Evolutionary conservation across 139 green algal species (phyloP).

Genomic region (Closterium sp.): DNA sequence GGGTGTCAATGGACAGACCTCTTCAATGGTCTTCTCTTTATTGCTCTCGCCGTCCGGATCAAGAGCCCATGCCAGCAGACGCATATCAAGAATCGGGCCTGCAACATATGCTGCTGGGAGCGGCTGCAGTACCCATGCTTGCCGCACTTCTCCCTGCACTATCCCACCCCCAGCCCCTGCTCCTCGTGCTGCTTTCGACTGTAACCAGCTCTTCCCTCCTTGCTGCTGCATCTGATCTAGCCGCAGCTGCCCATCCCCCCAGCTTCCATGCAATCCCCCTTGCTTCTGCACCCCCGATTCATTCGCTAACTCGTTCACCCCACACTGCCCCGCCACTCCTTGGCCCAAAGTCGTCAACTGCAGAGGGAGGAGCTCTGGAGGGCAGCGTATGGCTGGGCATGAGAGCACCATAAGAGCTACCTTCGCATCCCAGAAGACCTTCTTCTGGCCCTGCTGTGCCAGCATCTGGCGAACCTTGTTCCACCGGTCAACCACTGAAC

Average conservation of each 20-base stretch:
- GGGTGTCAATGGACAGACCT: neutral
- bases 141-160: neutral
- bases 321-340: neutral
- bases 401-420: conserved; percentile 25
- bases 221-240: neutral
- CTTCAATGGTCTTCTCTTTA: conserved; percentile 9
- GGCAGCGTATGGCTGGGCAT: neutral
- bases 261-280: neutral
- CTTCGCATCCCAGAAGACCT: conserved; percentile 43
- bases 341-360: neutral
- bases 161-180: neutral
- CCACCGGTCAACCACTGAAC: conserved; percentile 13
- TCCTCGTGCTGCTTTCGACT: neutral
- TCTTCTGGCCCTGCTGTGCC: conserved; percentile 3
- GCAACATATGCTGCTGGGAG: conserved; percentile 12
- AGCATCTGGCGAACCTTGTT: conserved; percentile 13
- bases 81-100: conserved; percentile 37
- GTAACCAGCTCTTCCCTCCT: neutral
- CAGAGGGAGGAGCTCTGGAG: neutral
- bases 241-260: neutral
- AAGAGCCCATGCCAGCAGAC: conserved; percentile 44
- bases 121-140: neutral
- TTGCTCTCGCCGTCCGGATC: conserved; percentile 38
- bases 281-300: neutral
- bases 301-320: neutral